Evolutionary conservation across 2,329 filamentous ascomycete genomes (phyloP).

Genomic region (Fusarium oligoseptatum): DNA sequence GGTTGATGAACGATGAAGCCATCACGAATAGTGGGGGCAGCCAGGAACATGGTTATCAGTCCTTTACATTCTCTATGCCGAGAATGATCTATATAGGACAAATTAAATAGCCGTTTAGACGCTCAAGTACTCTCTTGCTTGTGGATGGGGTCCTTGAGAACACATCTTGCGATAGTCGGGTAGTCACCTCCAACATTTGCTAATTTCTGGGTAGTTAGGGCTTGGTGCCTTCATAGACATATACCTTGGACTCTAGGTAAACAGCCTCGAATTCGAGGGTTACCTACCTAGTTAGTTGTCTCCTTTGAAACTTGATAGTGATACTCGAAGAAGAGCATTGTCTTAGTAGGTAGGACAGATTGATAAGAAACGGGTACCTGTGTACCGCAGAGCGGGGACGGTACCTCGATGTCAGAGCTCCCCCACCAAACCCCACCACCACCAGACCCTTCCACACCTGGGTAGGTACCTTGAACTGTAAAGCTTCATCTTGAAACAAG

Average conservation of each 20-base stretch:
- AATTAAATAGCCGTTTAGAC: background rate
- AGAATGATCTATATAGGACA: background rate
- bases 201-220: background rate
- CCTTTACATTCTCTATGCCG: background rate
- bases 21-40: background rate
- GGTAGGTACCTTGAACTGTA: background rate
- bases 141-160: background rate
- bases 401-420: background rate
- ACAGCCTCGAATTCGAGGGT: background rate
- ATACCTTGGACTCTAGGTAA: background rate
- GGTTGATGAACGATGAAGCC: background rate
- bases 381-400: background rate
- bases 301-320: background rate
- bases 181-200: background rate
- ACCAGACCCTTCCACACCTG: background rate
- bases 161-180: background rate
- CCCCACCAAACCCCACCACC: constrained; percentile 4
- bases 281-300: no score
- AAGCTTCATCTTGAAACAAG: background rate
- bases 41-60: background rate
- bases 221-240: background rate
- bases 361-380: background rate
- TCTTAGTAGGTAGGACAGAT: background rate
- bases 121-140: background rate
- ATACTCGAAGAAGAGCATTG: background rate